Conservation (phyloP, 164 flowering plant genomes). For the Aristolochia californica region DNA sequence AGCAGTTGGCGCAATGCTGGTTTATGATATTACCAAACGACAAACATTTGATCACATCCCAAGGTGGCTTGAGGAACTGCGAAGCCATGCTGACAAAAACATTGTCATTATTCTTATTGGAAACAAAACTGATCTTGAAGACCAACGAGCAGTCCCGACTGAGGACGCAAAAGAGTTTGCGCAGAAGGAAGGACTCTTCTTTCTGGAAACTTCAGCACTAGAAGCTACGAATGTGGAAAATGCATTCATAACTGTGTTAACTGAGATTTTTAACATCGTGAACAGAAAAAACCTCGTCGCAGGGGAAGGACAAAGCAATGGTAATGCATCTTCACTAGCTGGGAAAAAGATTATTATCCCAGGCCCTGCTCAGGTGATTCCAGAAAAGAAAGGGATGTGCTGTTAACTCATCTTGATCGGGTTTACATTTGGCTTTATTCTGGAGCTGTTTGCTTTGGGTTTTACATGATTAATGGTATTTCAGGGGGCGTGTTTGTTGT, state of each 20-base stretch:
- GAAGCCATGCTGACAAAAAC: constrained; percentile 82
- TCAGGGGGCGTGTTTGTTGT: constrained; percentile 4
- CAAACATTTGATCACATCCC: constrained; percentile 82
- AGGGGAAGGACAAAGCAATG: constrained; percentile 34
- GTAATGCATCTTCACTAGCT: constrained; percentile 34
- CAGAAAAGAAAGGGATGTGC: constrained; percentile 45
- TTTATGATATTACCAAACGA: constrained; percentile 72
- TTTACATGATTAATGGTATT: too few relatives aligned
- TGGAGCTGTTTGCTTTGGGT: too few relatives aligned
- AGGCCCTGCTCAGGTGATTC: constrained; percentile 66
- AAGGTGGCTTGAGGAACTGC: constrained; percentile 79
- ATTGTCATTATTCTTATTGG: constrained; percentile 76
- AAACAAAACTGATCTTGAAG: constrained; percentile 63
- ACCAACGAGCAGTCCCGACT: constrained; percentile 55
- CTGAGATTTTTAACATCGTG: constrained; percentile 68
- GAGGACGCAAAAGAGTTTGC: constrained; percentile 88
- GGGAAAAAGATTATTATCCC: constrained; percentile 64
- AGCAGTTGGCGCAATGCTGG: constrained; percentile 80
- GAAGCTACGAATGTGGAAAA: constrained; percentile 61
- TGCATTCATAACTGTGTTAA: constrained; percentile 59
- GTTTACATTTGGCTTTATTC: not conserved
- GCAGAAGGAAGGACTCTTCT: constrained; percentile 68
- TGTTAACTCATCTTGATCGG: constrained; percentile 28
- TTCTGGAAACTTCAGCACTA: constrained; percentile 77
- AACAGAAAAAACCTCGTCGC: constrained; percentile 63